A percentile compares a stretch with the other conserved stretches of the same genome.
Evolutionary conservation across 179 eudicot genomes (phyloP).

Genomic region (Carnegiea gigantea): DNA sequence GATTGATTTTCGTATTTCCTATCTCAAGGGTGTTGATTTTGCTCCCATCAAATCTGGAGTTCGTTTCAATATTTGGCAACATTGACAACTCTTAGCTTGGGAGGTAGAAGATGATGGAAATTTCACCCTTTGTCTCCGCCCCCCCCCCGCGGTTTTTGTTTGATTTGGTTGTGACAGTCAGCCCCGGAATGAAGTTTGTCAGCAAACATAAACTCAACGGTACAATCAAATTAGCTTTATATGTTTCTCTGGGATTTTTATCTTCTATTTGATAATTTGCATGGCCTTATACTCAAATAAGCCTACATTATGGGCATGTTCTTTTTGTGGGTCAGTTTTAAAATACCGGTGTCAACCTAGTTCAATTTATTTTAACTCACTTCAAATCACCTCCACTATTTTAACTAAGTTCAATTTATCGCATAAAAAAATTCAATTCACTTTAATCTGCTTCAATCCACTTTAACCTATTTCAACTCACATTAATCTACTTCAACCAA

Average conservation of each 20-base stretch:
- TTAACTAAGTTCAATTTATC: no score
- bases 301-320: background rate
- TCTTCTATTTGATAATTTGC: background rate
- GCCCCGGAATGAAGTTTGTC: slow-evolving; percentile 6
- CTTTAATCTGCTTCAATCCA: no score
- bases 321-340: no score
- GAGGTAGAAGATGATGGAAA: slow-evolving; percentile 8
- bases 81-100: background rate
- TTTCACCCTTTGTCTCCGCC: background rate
- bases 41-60: background rate
- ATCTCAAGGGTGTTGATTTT: slow-evolving; percentile 7
- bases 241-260: background rate
- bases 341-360: no score
- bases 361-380: no score
- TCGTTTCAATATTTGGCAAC: slow-evolving; percentile 1
- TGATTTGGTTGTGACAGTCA: background rate
- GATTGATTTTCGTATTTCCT: background rate
- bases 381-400: no score
- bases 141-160: background rate
- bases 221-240: background rate
- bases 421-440: no score
- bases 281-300: background rate
- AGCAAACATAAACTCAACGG: background rate
- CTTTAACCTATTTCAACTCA: no score
- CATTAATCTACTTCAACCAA: no score